Evolutionary conservation across 2,329 filamentous ascomycete genomes (phyloP), one percentile per base, ranked within the genome.

Genomic region (Ophiostoma ips): DNA sequence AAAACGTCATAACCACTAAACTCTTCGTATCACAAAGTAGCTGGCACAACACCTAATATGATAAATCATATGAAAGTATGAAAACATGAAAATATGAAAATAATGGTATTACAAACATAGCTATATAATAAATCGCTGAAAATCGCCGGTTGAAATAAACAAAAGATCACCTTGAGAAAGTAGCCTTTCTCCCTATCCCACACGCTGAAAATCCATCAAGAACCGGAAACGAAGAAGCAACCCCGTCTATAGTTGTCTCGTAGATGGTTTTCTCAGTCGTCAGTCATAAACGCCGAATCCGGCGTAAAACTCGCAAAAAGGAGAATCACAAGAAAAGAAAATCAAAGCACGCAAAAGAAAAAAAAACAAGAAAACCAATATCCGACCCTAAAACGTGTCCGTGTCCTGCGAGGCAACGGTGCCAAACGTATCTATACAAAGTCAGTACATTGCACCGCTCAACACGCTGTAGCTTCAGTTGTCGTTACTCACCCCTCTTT

Each of bases 401-500:
- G 70, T 71, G 52, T 76, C 73, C 55, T 73, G 69, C 55, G 71
- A 74, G 19, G 66, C 66, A 51, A 71, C 60, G 2, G 70, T 69
- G 50, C 73, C 73, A 59, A 77, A 76, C 43, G 73, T 76, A 60
- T 76, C 72, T 75, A 28, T 6, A 12, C 38, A n/a, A n/a, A 44
- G 50, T 51, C 45, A 51, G 50, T 21, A 15, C 8, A 28, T 15
- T n/a, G 8, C 16, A 1, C 16, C 46, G 47, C 60, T 52, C 59
- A 52, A 40, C 5, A 12, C 15, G 10, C 5, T 16, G 35, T n/a
- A n/a, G 7, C 10, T 40, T n/a, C 28, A 36, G 28, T 5, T n/a
- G n/a, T n/a, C n/a, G 5, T 21, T 28, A 8, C 60, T 49, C 31
- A 80, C 77, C 72, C 71, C 76, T 70, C 67, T 79, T 81, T 38